phyloP scores from a whole-genome alignment of 805 yeast species.

The Dipodascus geniculatus region DNA sequence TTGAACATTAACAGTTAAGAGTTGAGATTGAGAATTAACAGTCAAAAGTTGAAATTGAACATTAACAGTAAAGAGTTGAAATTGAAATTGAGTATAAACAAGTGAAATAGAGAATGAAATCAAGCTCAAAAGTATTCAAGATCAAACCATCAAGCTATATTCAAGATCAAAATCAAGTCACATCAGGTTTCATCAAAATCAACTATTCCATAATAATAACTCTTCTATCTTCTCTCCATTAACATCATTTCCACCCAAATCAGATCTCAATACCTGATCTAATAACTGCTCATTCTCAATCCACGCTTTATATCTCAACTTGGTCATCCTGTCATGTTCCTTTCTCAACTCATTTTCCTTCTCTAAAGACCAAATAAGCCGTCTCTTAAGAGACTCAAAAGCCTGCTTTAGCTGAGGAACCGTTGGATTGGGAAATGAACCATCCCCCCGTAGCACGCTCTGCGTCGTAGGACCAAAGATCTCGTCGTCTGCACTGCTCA shows the following conservation, averaged over 20 bases:
- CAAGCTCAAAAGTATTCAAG: no score
- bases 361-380: conserved; percentile 24
- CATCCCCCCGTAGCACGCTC: conserved; percentile 12
- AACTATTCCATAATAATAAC: background rate
- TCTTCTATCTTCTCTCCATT: background rate
- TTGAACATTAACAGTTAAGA: no score
- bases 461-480: conserved; percentile 7
- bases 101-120: no score
- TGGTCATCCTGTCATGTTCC: conserved; percentile 15
- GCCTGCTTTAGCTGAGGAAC: conserved; percentile 5
- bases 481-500: background rate
- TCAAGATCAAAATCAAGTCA: no score
- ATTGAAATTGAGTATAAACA: no score
- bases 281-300: conserved; percentile 25
- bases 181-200: no score
- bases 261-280: conserved; percentile 17
- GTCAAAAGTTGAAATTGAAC: no score
- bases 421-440: conserved; percentile 4
- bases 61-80: no score
- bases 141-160: no score
- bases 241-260: background rate
- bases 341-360: conserved; percentile 15
- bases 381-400: conserved; percentile 17
- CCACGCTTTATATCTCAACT: conserved; percentile 19
- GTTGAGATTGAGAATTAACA: no score